Evolutionary conservation across 2,329 filamentous ascomycete species (phyloP), one percentile per base, ranked within the genome.

Genomic region (Fusarium caatingaense): DNA sequence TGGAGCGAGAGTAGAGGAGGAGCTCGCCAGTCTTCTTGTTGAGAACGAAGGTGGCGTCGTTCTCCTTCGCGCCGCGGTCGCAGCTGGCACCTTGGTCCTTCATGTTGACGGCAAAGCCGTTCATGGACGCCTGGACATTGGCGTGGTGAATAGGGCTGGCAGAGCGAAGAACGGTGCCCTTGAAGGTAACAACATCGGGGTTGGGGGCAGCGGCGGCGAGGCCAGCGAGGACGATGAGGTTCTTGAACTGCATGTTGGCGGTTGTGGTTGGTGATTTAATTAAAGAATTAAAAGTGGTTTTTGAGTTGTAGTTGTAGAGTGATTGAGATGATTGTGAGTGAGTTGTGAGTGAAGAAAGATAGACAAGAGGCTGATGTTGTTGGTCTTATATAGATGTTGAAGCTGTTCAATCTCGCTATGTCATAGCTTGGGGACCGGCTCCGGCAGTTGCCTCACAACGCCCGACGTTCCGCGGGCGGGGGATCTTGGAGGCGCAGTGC

Each of bases 11-110:
- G 40, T 82, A 88, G 32, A 90, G 82, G 74, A 77, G 83, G 28
- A 88, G 81, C 46, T 80, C 79, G 48, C 79, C 80, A 47, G 85
- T 78, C 47, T 60, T 21, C 44, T 85, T 78, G 51, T 61, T 27
- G 42, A 89, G 77, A 69, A 79, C 78, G 77, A 90, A 88, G 42
- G 83, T 86, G 51, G 86, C 87, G 37, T 73, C 77, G 66, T 82
- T 77, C 42, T 78, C 71, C n/a, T 75, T 64, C 30, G 74, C 74
- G 42, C 42, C 32, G 1, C 78, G 77, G 71, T 82, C 77, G 78
- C 88, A 90, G 30, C 78, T 77, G 49, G 87, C 85, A 69, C 82
- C 80, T 75, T 87, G 84, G 21, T 76, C 70, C 8, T 78, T 68
- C 28, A 83, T 75, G 57, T 82, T 79, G 66, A 87, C 75, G 59